phyloP scores from a whole-genome alignment of 768 basidiomycete species.

The Ramaria rubella region DNA sequence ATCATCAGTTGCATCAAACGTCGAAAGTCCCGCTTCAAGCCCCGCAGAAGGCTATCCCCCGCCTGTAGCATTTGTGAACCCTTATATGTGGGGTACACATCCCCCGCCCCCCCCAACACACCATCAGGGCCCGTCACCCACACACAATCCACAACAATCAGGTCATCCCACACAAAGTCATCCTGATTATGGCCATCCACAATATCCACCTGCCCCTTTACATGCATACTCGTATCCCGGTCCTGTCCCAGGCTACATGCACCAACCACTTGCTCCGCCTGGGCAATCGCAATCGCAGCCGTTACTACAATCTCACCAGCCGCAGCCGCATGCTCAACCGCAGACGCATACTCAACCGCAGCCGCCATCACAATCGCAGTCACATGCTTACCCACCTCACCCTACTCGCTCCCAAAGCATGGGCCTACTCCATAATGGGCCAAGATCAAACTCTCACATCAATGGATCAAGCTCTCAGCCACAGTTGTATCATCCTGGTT shows the following conservation, averaged over 20 bases:
- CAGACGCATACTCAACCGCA: slow-evolving; percentile 17
- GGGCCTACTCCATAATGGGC: slow-evolving; percentile 20
- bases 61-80: slow-evolving; percentile 22
- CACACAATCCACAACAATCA: slow-evolving; percentile 8
- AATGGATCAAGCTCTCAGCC: slow-evolving; percentile 20
- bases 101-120: slow-evolving; percentile 40
- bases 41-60: slow-evolving; percentile 7
- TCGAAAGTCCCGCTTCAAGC: background rate
- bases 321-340: slow-evolving; percentile 13
- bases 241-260: slow-evolving; percentile 5
- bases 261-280: slow-evolving; percentile 27
- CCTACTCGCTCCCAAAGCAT: slow-evolving; percentile 27
- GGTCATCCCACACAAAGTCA: background rate
- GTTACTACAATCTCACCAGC: slow-evolving; percentile 17
- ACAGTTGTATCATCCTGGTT: slow-evolving; percentile 19
- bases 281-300: slow-evolving; percentile 21
- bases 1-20: background rate
- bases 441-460: slow-evolving; percentile 8
- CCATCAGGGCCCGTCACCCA: slow-evolving; percentile 27
- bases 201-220: slow-evolving; percentile 1
- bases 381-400: slow-evolving; percentile 29
- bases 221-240: slow-evolving; percentile 1
- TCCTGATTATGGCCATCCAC: slow-evolving; percentile 2
- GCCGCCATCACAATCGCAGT: slow-evolving; percentile 11
- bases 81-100: slow-evolving; percentile 29